Evolutionary conservation across 1,139 yeast species (phyloP).

Genomic region (Chernovozyma sophiae-reginae): DNA sequence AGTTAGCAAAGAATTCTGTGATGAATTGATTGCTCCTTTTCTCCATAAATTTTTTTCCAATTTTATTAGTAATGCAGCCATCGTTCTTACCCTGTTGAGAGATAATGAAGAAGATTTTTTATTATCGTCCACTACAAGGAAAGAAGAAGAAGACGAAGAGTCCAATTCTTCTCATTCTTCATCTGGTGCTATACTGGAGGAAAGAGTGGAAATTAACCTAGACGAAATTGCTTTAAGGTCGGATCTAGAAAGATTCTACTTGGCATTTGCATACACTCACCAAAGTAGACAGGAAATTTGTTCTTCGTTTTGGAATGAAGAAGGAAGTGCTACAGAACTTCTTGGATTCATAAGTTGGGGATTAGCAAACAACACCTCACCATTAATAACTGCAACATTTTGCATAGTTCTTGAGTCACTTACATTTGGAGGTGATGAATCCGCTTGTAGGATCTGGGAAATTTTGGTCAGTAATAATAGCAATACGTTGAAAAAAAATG

Average conservation of each 20-base stretch:
- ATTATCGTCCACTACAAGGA: constrained; percentile 43
- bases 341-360: constrained; percentile 90
- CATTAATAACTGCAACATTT: constrained; percentile 79
- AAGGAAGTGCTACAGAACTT: constrained; percentile 36
- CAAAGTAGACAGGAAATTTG: constrained; percentile 57
- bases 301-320: constrained; percentile 67
- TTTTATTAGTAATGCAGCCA: constrained; percentile 71
- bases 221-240: constrained; percentile 66
- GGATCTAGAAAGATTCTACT: constrained; percentile 82
- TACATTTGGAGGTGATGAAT: constrained; percentile 55
- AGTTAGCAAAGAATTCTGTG: constrained; percentile 23
- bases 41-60: constrained; percentile 54
- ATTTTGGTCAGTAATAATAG: constrained; percentile 26
- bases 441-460: constrained; percentile 43
- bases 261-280: constrained; percentile 71
- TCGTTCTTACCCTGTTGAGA: constrained; percentile 72
- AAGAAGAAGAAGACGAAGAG: constrained; percentile 21
- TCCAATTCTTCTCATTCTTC: constrained; percentile 2
- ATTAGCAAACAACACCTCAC: constrained; percentile 69
- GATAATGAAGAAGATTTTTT: constrained; percentile 84
- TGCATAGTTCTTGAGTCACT: constrained; percentile 76
- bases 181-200: constrained; percentile 9
- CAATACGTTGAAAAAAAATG: constrained; percentile 29
- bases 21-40: constrained; percentile 34
- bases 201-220: constrained; percentile 24